Conservation (phyloP, 257 asterid species). For the Solanum chiquidenum region DNA sequence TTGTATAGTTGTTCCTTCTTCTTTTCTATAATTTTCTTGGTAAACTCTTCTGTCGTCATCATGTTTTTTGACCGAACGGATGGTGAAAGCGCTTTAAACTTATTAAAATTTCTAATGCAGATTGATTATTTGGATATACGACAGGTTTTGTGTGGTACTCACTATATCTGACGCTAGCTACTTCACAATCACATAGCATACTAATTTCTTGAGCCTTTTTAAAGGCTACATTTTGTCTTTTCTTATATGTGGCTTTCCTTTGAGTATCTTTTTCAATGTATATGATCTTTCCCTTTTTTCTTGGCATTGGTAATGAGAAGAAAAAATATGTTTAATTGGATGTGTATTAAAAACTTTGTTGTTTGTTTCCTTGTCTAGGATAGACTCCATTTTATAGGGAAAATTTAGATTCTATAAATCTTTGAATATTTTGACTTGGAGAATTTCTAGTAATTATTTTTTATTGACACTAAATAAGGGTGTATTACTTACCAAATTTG, state of each 20-base stretch:
- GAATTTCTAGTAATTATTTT: neutral
- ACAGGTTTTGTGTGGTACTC: neutral
- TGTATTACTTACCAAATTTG: neutral
- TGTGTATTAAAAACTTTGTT: neutral
- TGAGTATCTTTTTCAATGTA: neutral
- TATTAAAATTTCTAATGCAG: neutral
- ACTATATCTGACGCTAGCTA: neutral
- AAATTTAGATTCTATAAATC: neutral
- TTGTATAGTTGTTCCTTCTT: neutral
- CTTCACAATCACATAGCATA: neutral
- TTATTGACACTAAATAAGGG: neutral
- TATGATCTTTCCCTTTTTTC: neutral
- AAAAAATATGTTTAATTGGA: neutral
- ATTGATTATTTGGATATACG: neutral
- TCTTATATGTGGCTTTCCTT: neutral
- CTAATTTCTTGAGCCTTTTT: slow-evolving; percentile 4
- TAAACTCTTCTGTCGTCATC: neutral
- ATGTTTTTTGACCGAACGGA: neutral
- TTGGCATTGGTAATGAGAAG: neutral
- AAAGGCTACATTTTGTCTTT: neutral
- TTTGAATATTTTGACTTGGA: neutral
- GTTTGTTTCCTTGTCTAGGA: neutral
- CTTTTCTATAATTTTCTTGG: neutral
- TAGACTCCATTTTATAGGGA: neutral
- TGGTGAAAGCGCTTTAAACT: neutral